Base-by-base conservation (phyloP, 495 filamentous ascomycete species). In the Friedmanniomyces endolithicus region DNA sequence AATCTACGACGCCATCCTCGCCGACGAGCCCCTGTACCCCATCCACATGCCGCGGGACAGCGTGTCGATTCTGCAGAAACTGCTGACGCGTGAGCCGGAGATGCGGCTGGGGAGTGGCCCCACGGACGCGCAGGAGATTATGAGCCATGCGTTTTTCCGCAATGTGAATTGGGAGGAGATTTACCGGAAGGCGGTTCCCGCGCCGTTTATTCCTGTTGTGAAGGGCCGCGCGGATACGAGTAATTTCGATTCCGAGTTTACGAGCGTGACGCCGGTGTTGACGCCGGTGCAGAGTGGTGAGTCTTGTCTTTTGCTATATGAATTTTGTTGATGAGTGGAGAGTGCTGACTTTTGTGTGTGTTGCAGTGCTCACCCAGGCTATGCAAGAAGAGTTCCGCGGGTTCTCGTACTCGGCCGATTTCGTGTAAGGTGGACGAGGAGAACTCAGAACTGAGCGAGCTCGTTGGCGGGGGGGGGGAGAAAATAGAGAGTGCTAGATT, bases 321-420 rank as follows among this genome's bases (percentile, higher is more conserved):
- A n/a, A 41, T 43, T 43, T 48, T n/a, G n/a, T n/a, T n/a, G n/a
- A n/a, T n/a, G n/a, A n/a, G n/a, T n/a, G n/a, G n/a, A n/a, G n/a
- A 14, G 22, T 44, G 12, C 34, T 31, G 29, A 50, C 44, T 22
- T 6, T 50, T 23, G 35, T 27, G 31, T 31, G 16, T 22, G 57
- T 22, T 57, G 34, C 63, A 95, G 92, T 99, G 25, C 80, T 99
- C 47, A 92, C 94, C 11, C 90, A 96, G 75, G 86, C 88, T 19
- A 97, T 97, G 94, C 92, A 99, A 73, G 92, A 99, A 74, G 89
- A 99, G 69, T 99, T 99, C 86, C 84, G 92, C 45, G 92, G 92
- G 59, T 99, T 99, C 76, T 97, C 94, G 12, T 99, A 99, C 64
- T 85, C 83, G 33, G 84, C 85, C 31, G 84, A 88, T 66, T 87